Conservation (phyloP, 805 yeast species). For the Blastobotrys americana region DNA sequence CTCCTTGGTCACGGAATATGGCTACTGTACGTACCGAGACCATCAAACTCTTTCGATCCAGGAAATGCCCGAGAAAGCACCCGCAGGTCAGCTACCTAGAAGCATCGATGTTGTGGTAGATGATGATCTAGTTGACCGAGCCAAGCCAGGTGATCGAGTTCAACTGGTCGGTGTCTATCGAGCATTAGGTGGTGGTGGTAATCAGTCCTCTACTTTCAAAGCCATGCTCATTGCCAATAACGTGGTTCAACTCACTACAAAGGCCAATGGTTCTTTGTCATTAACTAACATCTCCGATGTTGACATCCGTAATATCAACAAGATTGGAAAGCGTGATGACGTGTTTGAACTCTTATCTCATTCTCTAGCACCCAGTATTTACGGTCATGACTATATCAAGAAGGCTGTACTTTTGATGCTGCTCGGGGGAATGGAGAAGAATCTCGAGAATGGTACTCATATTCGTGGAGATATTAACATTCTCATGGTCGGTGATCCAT, state of each 20-base stretch:
- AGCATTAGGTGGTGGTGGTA: constrained; percentile 69
- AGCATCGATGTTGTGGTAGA: constrained; percentile 88
- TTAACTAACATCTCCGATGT: constrained; percentile 61
- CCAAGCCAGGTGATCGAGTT: constrained; percentile 94
- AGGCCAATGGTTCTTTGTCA: constrained; percentile 72
- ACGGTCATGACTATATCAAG: constrained; percentile 86
- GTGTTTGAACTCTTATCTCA: constrained; percentile 73
- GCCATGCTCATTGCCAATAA: constrained; percentile 86
- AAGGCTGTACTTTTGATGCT: constrained; percentile 86
- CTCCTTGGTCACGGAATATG: constrained; percentile 83
- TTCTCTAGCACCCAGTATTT: constrained; percentile 92
- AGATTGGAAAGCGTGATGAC: constrained; percentile 58
- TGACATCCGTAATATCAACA: constrained; percentile 82
- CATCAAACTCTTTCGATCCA: constrained; percentile 91
- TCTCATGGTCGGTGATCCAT: constrained; percentile 97
- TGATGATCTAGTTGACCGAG: constrained; percentile 85
- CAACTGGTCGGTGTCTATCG: constrained; percentile 92
- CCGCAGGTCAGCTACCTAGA: constrained; percentile 95
- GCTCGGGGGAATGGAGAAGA: constrained; percentile 90
- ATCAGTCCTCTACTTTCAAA: constrained; percentile 57
- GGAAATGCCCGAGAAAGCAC: constrained; percentile 97
- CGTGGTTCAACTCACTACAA: constrained; percentile 78
- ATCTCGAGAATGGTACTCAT: constrained; percentile 90
- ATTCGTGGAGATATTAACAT: constrained; percentile 96
- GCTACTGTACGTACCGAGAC: constrained; percentile 85